Evolutionary conservation across 164 flowering plant species (phyloP), one percentile per base, ranked within the genome.

Genomic region (Macadamia tetraphylla): DNA sequence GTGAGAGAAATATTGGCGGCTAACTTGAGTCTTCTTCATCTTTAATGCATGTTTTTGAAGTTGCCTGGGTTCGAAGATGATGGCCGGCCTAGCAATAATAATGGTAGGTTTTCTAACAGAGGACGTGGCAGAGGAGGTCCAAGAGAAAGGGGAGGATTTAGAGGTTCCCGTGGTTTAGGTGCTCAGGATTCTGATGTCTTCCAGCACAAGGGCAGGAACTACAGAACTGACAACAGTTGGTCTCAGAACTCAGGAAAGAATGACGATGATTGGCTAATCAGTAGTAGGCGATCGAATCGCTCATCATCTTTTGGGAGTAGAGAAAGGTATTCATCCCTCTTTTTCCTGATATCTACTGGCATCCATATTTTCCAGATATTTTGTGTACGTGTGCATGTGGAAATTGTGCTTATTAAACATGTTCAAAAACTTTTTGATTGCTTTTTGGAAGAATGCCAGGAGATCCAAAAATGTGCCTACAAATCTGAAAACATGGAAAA

Each of bases 11-110:
- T 57, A 10, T 9, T 8, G 40, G 9, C 9, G 48, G 48, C 9
- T 43, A 53, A 62, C 52, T 62, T 23, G 58, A 29, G 56, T n/a
- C 52, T 30, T 58, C 35, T 68, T 17, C 46, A 55, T 62, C 46
- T 0, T 29, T 64, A 13, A 44, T 10, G 42, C 49, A 48, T 69
- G 62, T 51, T 71, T 35, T 71, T 65, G 77, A 88, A 94, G 98
- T 79, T 94, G 82, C 98, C 98, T 67, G 69, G 94, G n/a, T 74
- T 94, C 84, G 97, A 91, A 85, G 98, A 94, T 74, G 97, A 94
- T 81, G 95, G 91, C 29, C 98, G 95, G 51, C 56, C 91, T n/a
- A 73, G 82, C 53, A 97, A 94, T 77, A 73, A 64, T 77, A 91
- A 94, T 61, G 98, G 98, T 23, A 85, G 83, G 70, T 94, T 87